Conservation (phyloP, 371 early-diverging fungal genomes). For the Mortierella polycephala region DNA sequence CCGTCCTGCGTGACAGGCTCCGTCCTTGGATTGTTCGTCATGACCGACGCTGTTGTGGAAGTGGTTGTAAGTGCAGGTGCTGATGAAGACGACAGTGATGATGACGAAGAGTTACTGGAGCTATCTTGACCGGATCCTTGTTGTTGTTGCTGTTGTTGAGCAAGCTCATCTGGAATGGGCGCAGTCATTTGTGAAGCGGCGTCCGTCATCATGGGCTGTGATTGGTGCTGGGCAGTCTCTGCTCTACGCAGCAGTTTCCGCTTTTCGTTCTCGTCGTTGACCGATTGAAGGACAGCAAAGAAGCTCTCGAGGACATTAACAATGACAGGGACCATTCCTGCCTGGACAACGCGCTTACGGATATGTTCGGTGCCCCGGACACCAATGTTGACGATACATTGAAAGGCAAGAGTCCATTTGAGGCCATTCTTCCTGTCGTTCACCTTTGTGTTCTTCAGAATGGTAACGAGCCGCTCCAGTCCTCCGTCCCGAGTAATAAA, state of each 20-base stretch:
- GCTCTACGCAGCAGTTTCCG: conserved; percentile 55
- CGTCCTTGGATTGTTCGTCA: conserved; percentile 11
- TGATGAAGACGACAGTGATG: conserved; percentile 16
- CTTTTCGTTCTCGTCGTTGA: conserved; percentile 70
- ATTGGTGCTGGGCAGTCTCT: conserved; percentile 32
- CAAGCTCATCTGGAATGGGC: conserved; percentile 18
- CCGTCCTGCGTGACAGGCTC: conserved; percentile 5
- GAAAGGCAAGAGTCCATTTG: conserved; percentile 88
- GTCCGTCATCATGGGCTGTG: conserved; percentile 31
- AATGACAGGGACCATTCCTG: conserved; percentile 83
- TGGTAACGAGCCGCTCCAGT: conserved; percentile 83
- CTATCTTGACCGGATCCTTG: conserved; percentile 14
- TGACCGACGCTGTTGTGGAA: conserved; percentile 14
- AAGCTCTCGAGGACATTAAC: conserved; percentile 81
- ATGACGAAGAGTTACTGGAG: conserved; percentile 21
- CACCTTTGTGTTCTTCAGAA: conserved; percentile 74
- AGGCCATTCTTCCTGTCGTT: conserved; percentile 75
- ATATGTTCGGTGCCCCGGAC: conserved; percentile 86
- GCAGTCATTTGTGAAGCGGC: conserved; percentile 26
- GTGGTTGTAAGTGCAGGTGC: conserved; percentile 15
- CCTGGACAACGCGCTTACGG: conserved; percentile 84
- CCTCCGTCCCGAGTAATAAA: conserved; percentile 89
- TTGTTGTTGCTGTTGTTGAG: conserved; percentile 4
- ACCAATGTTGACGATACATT: conserved; percentile 88
- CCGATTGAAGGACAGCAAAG: conserved; percentile 65